A percentile compares a stretch with the other conserved stretches of the same genome.
These are phyloP conservation scores for Glycine soja DNA, from an alignment of 306 rosid genomes.

Conservation along the genomic window DNA sequence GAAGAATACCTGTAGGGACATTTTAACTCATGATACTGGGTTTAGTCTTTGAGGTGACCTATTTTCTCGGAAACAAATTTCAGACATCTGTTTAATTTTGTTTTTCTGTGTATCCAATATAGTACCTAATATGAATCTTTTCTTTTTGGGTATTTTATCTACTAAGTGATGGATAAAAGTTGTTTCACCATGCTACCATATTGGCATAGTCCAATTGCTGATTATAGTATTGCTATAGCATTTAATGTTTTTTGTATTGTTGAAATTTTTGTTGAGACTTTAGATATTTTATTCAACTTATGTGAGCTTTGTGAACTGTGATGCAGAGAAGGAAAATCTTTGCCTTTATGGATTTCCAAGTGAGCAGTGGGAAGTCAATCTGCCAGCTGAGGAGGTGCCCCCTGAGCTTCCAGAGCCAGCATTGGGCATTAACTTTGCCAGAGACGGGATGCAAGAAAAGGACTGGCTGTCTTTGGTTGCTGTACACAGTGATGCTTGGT, in stretches of 20 bases:
- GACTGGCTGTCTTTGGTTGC: constrained; percentile 66
- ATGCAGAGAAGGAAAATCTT: constrained; percentile 65
- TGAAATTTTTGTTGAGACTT: neutral
- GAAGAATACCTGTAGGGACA: no score
- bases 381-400: constrained; percentile 65
- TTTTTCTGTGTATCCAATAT: neutral
- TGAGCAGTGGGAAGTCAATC: constrained; percentile 61
- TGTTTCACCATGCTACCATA: constrained; percentile 16
- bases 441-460: constrained; percentile 65
- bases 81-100: neutral
- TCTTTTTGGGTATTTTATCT: neutral
- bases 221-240: constrained; percentile 28
- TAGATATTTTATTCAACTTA: constrained; percentile 12
- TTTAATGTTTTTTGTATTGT: no score
- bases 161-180: constrained; percentile 14
- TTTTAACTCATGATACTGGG: no score
- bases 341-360: constrained; percentile 70
- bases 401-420: constrained; percentile 71
- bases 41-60: no score
- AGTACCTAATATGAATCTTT: neutral
- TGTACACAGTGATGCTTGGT: constrained; percentile 63
- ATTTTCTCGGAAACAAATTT: no score
- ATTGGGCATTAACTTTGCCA: constrained; percentile 64
- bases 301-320: constrained; percentile 8
- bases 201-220: neutral